Percentiles rank a stretch among this genome's conserved stretches.
Conservation (phyloP, 805 yeast species). For the Sungouiozyma ichnusensis region DNA sequence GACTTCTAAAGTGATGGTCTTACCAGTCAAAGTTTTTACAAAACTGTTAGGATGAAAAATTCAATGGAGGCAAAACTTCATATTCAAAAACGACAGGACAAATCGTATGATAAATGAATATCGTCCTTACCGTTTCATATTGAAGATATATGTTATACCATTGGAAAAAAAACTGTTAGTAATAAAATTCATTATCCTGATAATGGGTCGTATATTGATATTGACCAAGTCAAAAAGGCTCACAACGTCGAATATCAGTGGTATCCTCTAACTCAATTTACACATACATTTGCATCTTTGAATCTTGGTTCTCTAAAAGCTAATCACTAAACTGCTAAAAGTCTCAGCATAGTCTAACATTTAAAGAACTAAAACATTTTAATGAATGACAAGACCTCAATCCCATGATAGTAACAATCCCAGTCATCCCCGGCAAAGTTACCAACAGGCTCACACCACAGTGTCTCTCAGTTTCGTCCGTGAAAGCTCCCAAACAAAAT, state of each 20-base stretch:
- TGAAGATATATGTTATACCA: too few species aligned
- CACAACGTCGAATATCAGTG: background rate
- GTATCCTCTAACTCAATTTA: background rate
- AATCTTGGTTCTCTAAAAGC: constrained; percentile 20
- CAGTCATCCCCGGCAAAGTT: too few species aligned
- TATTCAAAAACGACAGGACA: background rate
- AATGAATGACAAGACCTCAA: too few species aligned
- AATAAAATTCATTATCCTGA: too few species aligned
- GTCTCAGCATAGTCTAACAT: background rate
- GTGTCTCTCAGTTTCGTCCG: too few species aligned
- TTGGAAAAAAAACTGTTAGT: too few species aligned
- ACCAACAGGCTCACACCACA: too few species aligned
- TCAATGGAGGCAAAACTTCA: background rate
- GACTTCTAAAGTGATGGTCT: constrained; percentile 94
- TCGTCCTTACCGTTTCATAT: background rate
- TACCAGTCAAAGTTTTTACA: constrained; percentile 96
- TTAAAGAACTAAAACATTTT: too few species aligned
- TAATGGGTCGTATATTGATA: too few species aligned
- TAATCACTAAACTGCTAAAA: background rate
- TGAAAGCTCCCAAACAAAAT: too few species aligned
- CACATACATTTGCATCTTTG: constrained; percentile 40
- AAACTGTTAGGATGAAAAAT: constrained; percentile 36
- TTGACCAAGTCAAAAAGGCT: background rate
- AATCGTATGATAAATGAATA: background rate
- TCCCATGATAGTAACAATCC: too few species aligned